These are phyloP conservation scores for Clavariopsis aquatica DNA, from an alignment of 495 filamentous ascomycete genomes.

Conservation along the genomic window DNA sequence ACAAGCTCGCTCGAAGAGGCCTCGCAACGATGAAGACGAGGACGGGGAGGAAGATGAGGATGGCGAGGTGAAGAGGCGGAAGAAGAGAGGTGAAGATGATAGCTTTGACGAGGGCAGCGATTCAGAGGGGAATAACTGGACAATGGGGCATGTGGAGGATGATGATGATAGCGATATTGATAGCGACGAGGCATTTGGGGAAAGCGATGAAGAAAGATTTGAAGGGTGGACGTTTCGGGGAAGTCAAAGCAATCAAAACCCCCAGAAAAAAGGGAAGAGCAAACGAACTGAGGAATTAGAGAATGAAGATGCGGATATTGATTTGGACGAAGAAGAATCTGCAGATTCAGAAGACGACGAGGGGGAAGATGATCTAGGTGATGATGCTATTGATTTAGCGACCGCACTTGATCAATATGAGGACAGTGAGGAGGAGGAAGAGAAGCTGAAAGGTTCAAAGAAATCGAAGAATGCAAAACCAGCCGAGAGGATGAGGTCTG, in stretches of 20 bases:
- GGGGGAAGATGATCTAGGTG: constrained; percentile 68
- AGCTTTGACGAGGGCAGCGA: constrained; percentile 65
- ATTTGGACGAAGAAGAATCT: constrained; percentile 58
- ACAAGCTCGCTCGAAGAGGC: constrained; percentile 49
- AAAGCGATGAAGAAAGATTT: constrained; percentile 55
- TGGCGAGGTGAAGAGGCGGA: constrained; percentile 40
- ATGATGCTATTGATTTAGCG: constrained; percentile 82
- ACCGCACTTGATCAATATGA: constrained; percentile 74
- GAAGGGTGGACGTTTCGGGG: constrained; percentile 46
- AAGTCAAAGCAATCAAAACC: constrained; percentile 43
- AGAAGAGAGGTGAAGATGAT: constrained; percentile 45
- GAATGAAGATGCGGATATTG: constrained; percentile 53
- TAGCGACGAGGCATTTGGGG: constrained; percentile 90
- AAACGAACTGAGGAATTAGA: constrained; percentile 30
- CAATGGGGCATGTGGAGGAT: constrained; percentile 65
- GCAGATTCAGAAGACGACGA: constrained; percentile 53
- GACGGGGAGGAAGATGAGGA: constrained; percentile 49
- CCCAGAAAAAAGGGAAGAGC: constrained; percentile 37
- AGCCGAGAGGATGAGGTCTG: constrained; percentile 32
- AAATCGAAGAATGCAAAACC: constrained; percentile 34
- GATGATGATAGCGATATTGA: constrained; percentile 63
- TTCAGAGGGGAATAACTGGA: constrained; percentile 88
- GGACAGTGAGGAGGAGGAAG: constrained; percentile 45
- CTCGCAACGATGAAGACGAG: constrained; percentile 50
- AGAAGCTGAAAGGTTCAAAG: constrained; percentile 12